Evolutionary conservation across 768 basidiomycete genomes (phyloP).

Genomic region (Tricholoma terreum): DNA sequence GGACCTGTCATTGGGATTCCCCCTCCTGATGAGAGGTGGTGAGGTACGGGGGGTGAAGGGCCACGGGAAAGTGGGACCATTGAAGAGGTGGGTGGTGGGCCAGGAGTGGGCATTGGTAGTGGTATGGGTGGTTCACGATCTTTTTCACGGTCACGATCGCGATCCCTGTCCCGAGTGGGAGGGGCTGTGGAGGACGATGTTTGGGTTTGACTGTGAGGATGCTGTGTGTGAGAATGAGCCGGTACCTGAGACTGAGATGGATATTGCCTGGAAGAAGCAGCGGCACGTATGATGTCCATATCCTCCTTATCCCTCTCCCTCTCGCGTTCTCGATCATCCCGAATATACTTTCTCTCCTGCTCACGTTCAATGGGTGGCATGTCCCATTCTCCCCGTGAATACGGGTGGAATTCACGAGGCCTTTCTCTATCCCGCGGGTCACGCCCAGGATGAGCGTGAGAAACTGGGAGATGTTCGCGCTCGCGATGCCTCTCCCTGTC

Average conservation of each 20-base stretch:
- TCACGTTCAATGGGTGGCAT: neutral
- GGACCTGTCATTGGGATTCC: neutral
- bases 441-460: neutral
- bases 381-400: neutral
- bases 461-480: neutral
- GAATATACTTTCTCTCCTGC: neutral
- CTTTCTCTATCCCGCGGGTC: neutral
- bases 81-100: neutral
- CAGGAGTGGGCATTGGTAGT: neutral
- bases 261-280: conserved; percentile 11
- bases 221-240: neutral
- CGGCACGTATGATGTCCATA: conserved; percentile 20
- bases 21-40: neutral
- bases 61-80: neutral
- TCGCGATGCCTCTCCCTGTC: conserved; percentile 17
- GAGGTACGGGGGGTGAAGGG: neutral
- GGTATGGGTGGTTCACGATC: conserved; percentile 2
- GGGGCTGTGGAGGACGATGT: conserved; percentile 5
- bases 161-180: conserved; percentile 7
- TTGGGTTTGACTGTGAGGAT: conserved; percentile 7
- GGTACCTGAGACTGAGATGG: conserved; percentile 5
- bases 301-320: conserved; percentile 29
- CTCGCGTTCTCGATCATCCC: conserved; percentile 21
- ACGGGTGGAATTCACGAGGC: neutral
- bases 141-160: conserved; percentile 17